phyloP scores from a whole-genome alignment of 257 asterid species.

The Catharanthus roseus region DNA sequence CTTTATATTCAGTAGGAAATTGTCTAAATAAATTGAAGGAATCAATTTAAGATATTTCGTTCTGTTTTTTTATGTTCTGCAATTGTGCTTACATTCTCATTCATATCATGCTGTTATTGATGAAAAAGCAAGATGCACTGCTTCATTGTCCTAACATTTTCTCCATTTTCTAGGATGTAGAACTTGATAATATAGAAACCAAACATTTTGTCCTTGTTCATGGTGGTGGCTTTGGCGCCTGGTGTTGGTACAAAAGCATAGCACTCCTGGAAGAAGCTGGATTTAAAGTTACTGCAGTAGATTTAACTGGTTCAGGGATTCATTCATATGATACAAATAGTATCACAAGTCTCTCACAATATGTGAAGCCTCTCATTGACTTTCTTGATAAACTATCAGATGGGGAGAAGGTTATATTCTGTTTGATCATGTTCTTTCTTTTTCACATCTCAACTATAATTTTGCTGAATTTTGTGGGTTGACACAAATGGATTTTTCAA shows the following conservation, averaged over 20 bases:
- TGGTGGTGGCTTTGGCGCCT: slow-evolving; percentile 99
- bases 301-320: slow-evolving; percentile 93
- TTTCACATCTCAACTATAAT: not conserved
- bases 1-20: not conserved
- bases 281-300: slow-evolving; percentile 89
- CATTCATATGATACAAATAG: slow-evolving; percentile 83
- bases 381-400: slow-evolving; percentile 63
- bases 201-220: slow-evolving; percentile 92
- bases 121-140: not conserved
- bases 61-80: not conserved
- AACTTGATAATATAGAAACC: slow-evolving; percentile 69
- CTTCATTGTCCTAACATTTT: slow-evolving; percentile 14
- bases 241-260: slow-evolving; percentile 99
- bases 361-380: slow-evolving; percentile 79
- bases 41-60: not conserved
- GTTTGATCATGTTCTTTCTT: slow-evolving; percentile 9
- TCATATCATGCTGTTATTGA: not conserved
- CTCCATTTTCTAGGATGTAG: slow-evolving; percentile 50
- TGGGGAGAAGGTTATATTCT: slow-evolving; percentile 67
- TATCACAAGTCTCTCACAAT: slow-evolving; percentile 71
- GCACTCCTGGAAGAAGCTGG: slow-evolving; percentile 87
- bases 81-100: not conserved
- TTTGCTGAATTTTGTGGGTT: not conserved
- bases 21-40: not conserved
- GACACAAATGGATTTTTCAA: not conserved